Evolutionary conservation across 176 grass and related monocot species (phyloP).

Genomic region (Eleusine indica): DNA sequence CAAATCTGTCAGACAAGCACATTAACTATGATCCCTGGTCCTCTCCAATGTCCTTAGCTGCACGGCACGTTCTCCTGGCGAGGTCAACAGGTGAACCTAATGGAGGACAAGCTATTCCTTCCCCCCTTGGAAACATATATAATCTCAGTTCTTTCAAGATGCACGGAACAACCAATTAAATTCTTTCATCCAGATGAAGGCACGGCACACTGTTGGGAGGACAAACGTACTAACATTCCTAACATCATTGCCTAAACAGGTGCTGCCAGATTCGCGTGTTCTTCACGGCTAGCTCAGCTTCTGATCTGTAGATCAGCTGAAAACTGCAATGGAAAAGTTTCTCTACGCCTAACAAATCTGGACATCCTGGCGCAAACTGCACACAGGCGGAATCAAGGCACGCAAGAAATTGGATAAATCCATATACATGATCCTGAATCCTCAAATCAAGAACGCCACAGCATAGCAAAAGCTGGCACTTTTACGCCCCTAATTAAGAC

Average conservation of each 20-base stretch:
- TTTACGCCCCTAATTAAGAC: background rate
- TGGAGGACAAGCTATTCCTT: background rate
- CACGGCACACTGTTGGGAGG: background rate
- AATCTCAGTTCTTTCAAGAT: background rate
- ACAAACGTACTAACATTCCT: background rate
- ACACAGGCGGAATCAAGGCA: background rate
- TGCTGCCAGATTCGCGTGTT: background rate
- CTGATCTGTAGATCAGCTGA: conserved; percentile 17
- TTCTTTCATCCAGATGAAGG: background rate
- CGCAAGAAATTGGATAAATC: background rate
- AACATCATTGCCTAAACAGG: background rate
- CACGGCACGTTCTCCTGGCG: background rate
- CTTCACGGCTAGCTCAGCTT: background rate
- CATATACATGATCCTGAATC: background rate
- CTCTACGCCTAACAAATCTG: background rate
- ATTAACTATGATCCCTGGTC: conserved; percentile 13
- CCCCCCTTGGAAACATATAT: background rate
- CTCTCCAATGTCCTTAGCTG: background rate
- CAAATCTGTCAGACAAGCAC: background rate
- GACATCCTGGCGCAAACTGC: background rate
- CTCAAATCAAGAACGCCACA: background rate
- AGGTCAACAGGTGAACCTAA: conserved; percentile 12
- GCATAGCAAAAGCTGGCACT: background rate
- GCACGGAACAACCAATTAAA: background rate
- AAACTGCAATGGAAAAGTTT: background rate